Conservation (phyloP, 306 rosid genomes). For the Quercus gilva region DNA sequence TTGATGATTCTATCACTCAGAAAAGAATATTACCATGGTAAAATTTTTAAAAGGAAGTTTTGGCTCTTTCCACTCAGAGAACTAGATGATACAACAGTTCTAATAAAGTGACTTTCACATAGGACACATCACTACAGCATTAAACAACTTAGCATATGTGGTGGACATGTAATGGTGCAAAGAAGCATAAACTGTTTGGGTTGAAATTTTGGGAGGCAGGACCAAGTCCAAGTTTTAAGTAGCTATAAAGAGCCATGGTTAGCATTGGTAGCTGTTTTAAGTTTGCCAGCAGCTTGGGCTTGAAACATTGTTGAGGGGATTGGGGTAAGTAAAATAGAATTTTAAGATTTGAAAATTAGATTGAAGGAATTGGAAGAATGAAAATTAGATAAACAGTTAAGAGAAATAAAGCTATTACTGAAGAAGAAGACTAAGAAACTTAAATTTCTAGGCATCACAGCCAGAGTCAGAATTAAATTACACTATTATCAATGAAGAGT, state of each 20-base stretch:
- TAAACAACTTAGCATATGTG: too few relatives aligned
- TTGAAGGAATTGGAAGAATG: too few relatives aligned
- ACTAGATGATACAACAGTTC: not conserved
- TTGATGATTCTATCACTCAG: not conserved
- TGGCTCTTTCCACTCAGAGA: not conserved
- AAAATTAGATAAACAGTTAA: too few relatives aligned
- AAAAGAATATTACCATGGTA: not conserved
- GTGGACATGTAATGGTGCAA: not conserved
- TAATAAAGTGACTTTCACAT: too few relatives aligned
- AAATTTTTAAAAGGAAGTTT: not conserved
- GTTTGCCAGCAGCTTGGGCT: not conserved
- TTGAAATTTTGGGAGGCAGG: not conserved
- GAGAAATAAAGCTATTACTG: too few relatives aligned
- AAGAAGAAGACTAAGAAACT: too few relatives aligned
- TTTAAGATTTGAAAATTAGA: too few relatives aligned
- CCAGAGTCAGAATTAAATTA: too few relatives aligned
- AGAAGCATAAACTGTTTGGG: not conserved
- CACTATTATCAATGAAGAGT: too few relatives aligned
- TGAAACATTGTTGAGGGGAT: not conserved
- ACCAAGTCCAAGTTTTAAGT: not conserved
- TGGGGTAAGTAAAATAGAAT: not conserved
- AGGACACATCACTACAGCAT: too few relatives aligned
- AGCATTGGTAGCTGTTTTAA: not conserved
- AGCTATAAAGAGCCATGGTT: not conserved
- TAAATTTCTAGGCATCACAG: too few relatives aligned